phyloP scores from a whole-genome alignment of 371 early-diverging fungal genomes.

The Sporodiniella umbellata region DNA sequence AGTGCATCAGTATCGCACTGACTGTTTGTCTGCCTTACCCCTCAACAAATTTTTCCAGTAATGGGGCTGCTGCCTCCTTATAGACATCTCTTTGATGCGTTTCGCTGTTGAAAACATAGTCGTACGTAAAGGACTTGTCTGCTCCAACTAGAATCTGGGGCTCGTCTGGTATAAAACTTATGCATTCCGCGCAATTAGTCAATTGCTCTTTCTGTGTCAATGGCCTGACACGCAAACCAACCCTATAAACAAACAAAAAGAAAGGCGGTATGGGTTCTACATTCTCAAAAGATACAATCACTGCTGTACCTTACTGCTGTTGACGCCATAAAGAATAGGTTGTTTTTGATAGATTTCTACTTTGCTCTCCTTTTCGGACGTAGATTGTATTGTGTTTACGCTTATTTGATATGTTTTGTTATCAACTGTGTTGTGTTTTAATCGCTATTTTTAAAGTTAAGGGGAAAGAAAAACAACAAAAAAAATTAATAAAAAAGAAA shows the following conservation, averaged over 20 bases:
- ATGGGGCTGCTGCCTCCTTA: constrained; percentile 60
- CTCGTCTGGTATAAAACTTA: constrained; percentile 59
- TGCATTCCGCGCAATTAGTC: constrained; percentile 62
- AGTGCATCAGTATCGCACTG: not conserved
- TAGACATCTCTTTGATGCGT: constrained; percentile 68
- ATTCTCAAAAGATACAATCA: no score
- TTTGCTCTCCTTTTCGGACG: not conserved
- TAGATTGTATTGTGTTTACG: no score
- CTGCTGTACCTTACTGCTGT: constrained; percentile 1
- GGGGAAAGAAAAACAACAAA: not conserved
- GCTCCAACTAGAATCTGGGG: constrained; percentile 61
- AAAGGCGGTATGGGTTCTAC: not conserved
- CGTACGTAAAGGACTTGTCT: constrained; percentile 77
- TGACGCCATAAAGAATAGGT: not conserved
- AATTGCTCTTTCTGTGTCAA: constrained; percentile 69
- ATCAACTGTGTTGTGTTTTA: not conserved
- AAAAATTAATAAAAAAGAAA: not conserved
- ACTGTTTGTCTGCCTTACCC: constrained; percentile 60
- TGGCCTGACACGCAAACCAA: constrained; percentile 79
- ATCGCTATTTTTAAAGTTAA: not conserved
- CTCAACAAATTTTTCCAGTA: constrained; percentile 80
- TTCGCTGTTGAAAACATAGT: constrained; percentile 75
- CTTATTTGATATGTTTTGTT: not conserved
- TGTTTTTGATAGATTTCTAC: not conserved
- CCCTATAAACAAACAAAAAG: constrained; percentile 36